Conservation (phyloP, 768 basidiomycete genomes). For the Xerocomellus intermedius region DNA sequence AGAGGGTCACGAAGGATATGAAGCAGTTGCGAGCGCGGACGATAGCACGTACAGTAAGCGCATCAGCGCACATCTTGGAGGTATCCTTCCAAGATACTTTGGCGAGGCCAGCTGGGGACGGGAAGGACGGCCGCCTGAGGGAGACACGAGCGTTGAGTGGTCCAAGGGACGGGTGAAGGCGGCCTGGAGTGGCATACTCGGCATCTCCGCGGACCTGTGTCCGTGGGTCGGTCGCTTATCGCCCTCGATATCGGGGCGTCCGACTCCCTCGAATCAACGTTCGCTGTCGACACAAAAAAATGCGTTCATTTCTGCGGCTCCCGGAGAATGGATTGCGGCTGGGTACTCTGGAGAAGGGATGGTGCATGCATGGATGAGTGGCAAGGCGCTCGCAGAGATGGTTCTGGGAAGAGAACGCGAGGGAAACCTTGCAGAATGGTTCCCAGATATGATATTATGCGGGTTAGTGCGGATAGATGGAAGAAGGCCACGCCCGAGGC, state of each 20-base stretch:
- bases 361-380: constrained; percentile 69
- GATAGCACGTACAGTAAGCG: constrained; percentile 34
- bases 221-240: constrained; percentile 77
- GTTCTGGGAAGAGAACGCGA: constrained; percentile 41
- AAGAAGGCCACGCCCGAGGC: constrained; percentile 50
- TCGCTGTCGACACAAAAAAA: neutral
- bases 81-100: constrained; percentile 55
- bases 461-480: constrained; percentile 50
- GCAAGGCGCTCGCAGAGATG: constrained; percentile 59
- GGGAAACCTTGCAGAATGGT: constrained; percentile 37
- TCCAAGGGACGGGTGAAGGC: constrained; percentile 49
- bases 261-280: constrained; percentile 10
- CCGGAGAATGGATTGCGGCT: constrained; percentile 73
- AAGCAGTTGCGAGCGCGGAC: constrained; percentile 39
- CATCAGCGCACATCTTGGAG: constrained; percentile 39
- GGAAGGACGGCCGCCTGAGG: constrained; percentile 23
- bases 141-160: constrained; percentile 27
- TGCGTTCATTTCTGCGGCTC: constrained; percentile 20
- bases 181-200: constrained; percentile 65
- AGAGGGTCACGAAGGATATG: constrained; percentile 29
- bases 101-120: constrained; percentile 43
- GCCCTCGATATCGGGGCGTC: constrained; percentile 44
- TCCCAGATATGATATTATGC: constrained; percentile 50
- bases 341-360: constrained; percentile 75
- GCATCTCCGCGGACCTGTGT: constrained; percentile 54